Percentiles rank a stretch among this genome's conserved stretches.
phyloP scores from a whole-genome alignment of 1,284 basidiomycete genomes.

The Sutorius eximius region DNA sequence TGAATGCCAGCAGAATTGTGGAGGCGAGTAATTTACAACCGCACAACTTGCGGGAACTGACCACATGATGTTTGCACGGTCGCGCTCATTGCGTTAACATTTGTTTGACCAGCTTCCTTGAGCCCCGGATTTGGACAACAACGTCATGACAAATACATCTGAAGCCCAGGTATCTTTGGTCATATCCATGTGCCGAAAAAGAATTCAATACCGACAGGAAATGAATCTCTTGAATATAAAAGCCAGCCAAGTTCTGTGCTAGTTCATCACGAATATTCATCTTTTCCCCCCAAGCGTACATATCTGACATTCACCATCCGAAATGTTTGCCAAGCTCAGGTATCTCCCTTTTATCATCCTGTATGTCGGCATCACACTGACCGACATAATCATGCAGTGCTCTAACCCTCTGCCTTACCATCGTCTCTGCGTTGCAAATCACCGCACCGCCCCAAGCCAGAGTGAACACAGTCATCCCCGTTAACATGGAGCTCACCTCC shows the following conservation, averaged over 20 bases:
- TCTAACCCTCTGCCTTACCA: background rate
- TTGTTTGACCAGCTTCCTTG: background rate
- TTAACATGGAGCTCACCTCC: no score
- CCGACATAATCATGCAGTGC: background rate
- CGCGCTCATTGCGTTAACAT: background rate
- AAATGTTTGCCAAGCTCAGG: conserved; percentile 6
- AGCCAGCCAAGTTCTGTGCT: background rate
- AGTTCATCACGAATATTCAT: background rate
- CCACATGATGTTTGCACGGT: no score
- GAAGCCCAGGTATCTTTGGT: background rate
- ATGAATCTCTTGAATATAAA: background rate
- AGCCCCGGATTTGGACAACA: background rate
- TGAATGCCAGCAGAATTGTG: background rate
- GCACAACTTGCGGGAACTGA: background rate
- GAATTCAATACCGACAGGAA: no score
- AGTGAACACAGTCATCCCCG: no score
- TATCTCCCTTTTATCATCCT: background rate
- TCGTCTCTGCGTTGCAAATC: background rate
- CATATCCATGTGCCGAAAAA: no score
- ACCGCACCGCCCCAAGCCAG: no score
- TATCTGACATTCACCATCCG: background rate
- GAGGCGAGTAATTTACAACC: background rate
- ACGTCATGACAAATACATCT: background rate
- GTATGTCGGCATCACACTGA: background rate
- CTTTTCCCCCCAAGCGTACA: background rate